Base-by-base conservation (phyloP, 2,329 filamentous ascomycete species). In the Aspergillus novofumigatus region DNA sequence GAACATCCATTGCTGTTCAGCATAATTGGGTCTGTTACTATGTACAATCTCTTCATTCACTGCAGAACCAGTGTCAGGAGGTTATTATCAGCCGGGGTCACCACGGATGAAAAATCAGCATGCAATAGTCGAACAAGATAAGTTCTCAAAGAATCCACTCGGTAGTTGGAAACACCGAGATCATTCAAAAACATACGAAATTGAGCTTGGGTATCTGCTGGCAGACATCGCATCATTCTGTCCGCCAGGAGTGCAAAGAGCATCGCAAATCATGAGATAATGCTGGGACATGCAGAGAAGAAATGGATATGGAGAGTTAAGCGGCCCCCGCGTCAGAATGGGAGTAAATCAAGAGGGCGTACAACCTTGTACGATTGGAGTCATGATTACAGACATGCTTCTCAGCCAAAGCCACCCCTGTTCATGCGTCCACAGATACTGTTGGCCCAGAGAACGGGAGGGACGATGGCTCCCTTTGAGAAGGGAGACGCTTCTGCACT, bases 131-230 rank as follows among this genome's bases (percentile, higher is more conserved):
- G 21, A 47, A 14, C 23, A 21, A 25, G 21, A 17, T 26, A 23
- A 14, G 5, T 23, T 23, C 44, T 14, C 21, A 47, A 26, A 47
- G 11, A 17, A 25, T 14, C 1, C n/a, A 47, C n/a, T 14, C 21
- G 11, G 44, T 26, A 47, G 6, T 25, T 17, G 10, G 44, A 4
- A 21, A 47, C 44, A 23, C 23, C 23, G 10, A 47, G 10, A 47
- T 17, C 32, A 47, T 47, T 26, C 44, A 47, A 26, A 23, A 17
- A 8, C 20, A 47, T 47, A 23, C 9, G 21, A 47, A 23, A 25
- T 47, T 14, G 44, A 47, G 21, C 58, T 44, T 62, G 71, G 71
- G 71, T 73, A 73, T 73, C 69, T 71, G 69, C 65, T 70, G 67
- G 64, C 63, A 61, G 53, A 54, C 52, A 61, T 53, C 57, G 49